Evolutionary conservation across 2,329 filamentous ascomycete genomes (phyloP), one percentile per base, ranked within the genome.

Genomic region (Ophiostoma ips): DNA sequence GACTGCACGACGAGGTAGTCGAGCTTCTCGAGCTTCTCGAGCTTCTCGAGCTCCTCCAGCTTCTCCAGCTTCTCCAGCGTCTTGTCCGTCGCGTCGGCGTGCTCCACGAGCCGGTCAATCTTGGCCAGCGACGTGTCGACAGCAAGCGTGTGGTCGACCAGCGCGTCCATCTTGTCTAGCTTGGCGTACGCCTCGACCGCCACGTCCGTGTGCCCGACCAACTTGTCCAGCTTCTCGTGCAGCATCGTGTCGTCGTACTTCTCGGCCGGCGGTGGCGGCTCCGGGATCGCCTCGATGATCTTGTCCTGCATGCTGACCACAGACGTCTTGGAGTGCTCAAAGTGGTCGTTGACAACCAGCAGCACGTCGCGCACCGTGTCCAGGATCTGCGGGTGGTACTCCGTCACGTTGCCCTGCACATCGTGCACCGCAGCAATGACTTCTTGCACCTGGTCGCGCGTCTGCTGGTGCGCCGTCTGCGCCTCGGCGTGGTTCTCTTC

Each of bases 331-430:
- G 87, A 84, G 61, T 94, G 86, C 58, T 94, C 87, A 59, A 84
- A 95, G 62, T 96, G 89, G 61, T 94, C 79, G 21, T 80, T 83
- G 50, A 95, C 85, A 21, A 94, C 73, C 8, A 79, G 71, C 36
- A 94, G 73, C n/a, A 96, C 80, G 59, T 95, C 86, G 58, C 87
- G 84, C 56, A 98, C 78, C 0, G 85, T 79, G 49, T 90, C 82
- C 51, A 95, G 76, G 56, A 96, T 84, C 66, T 94, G 84, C 1
- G 92, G 92, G 58, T 95, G 84, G 56, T 84, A 83, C 62, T 95
- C 88, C 9, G 76, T 77, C 30, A 94, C 75, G 52, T 92, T 81
- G 52, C 76, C 83, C 60, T 94, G 84, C 1, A 96, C 70, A 21
- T 79, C 80, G 57, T 85, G 82, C 15, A 95, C 80, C 8, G 78